phyloP scores from a whole-genome alignment of 2,329 filamentous ascomycete species.

The Ceratocystis cubensis region DNA sequence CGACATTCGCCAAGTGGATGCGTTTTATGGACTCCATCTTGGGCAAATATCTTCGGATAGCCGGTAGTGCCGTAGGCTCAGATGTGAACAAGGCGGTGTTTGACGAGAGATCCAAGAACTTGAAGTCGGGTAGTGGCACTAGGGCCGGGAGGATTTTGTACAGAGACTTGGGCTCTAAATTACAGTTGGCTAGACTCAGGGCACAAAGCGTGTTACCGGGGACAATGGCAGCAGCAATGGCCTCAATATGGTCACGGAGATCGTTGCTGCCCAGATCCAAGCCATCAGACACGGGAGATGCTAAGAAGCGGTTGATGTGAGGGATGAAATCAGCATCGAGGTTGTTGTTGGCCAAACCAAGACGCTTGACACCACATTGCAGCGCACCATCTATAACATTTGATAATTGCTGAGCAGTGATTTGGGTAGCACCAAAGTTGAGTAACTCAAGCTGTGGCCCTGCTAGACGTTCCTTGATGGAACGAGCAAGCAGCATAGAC shows the following conservation, averaged over 20 bases:
- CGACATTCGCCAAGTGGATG: slow-evolving; percentile 74
- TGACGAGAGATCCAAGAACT: slow-evolving; percentile 85
- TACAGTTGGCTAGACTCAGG: slow-evolving; percentile 75
- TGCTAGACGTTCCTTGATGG: slow-evolving; percentile 63
- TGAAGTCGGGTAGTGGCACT: slow-evolving; percentile 55
- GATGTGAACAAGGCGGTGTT: slow-evolving; percentile 68
- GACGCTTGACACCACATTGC: slow-evolving; percentile 60
- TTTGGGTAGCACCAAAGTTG: slow-evolving; percentile 65
- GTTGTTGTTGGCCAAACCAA: slow-evolving; percentile 73
- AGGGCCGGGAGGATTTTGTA: slow-evolving; percentile 64
- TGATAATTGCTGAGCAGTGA: slow-evolving; percentile 58
- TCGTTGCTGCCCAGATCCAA: slow-evolving; percentile 84
- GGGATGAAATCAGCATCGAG: slow-evolving; percentile 61
- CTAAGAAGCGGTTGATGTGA: slow-evolving; percentile 65
- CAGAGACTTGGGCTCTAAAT: slow-evolving; percentile 59
- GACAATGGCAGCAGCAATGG: slow-evolving; percentile 46
- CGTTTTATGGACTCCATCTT: slow-evolving; percentile 66
- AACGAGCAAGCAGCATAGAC: slow-evolving; percentile 55
- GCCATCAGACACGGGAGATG: slow-evolving; percentile 67
- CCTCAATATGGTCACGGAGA: slow-evolving; percentile 39
- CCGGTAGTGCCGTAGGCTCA: slow-evolving; percentile 57
- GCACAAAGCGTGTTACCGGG: slow-evolving; percentile 32
- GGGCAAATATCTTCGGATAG: slow-evolving; percentile 69
- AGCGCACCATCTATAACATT: slow-evolving; percentile 72
- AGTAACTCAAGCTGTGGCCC: slow-evolving; percentile 69